Evolutionary conservation across 768 basidiomycete species (phyloP), one percentile per base, ranked within the genome.

Genomic region (Pulveroboletus sp.): DNA sequence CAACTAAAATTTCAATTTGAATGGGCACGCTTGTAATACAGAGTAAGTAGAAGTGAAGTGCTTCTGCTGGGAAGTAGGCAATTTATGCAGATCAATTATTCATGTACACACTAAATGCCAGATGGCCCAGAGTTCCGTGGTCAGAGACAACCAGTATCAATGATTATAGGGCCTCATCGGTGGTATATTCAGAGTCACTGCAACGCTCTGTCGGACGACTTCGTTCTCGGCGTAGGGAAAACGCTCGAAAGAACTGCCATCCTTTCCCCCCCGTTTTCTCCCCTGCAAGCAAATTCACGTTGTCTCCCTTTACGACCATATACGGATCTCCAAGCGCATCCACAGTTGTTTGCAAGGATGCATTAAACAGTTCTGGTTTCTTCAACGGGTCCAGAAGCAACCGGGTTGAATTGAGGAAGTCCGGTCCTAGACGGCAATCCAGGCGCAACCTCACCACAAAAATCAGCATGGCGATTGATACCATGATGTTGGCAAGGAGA

Each of bases 351-450:
- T 25, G 19, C 27, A 44, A 21, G 14, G 47, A 45, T 1, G 43
- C 35, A 23, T 50, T 32, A 37, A 48, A 54, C 31, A 50, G 24
- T 23, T 41, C 36, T 1, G 45, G 31, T 1, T 23, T 50, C 38
- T 47, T 47, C 36, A 45, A 4, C 40, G 40, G 39, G 27, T 41
- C 20, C 45, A 55, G 5, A 27, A 49, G 20, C 8, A 56, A 16
- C 1, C 42, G 41, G 3, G 47, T 43, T 2, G 40, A 5, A 13
- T 48, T 19, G 33, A 55, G 13, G 20, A 50, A 55, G 27, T 47
- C 34, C 11, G 36, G 20, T 5, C 40, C 34, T 2, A 45, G 40
- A 39, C 20, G 16, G 29, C 46, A 45, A 5, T 20, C 39, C 32
- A 39, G 29, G 23, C 36, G 36, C 21, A 43, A 42, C 19, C 23